Evolutionary conservation across 441 rosid species (phyloP).

Genomic region (Breynia disticha): DNA sequence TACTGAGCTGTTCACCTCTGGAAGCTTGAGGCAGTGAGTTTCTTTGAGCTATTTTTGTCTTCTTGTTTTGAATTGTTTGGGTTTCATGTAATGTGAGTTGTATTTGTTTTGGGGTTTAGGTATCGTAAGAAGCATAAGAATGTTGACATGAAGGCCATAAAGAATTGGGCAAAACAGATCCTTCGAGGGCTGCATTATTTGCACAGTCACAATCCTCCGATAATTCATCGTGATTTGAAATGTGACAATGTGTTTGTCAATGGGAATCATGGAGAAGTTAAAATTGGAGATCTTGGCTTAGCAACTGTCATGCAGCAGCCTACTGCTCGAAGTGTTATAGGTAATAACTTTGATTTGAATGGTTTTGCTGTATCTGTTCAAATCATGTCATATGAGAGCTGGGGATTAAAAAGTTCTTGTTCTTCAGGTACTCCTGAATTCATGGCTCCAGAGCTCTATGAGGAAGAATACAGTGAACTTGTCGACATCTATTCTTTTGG

Average conservation of each 20-base stretch:
- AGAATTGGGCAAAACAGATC: constrained; percentile 77
- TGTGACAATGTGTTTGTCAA: constrained; percentile 80
- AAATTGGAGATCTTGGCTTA: constrained; percentile 84
- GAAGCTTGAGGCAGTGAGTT: constrained; percentile 60
- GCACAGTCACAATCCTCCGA: constrained; percentile 56
- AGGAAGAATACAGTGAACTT: constrained; percentile 77
- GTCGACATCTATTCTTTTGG: constrained; percentile 84
- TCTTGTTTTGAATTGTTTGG: not conserved
- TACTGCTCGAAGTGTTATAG: constrained; percentile 69
- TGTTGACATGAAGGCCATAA: constrained; percentile 65
- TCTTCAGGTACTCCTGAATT: constrained; percentile 67
- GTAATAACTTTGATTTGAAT: constrained; percentile 25
- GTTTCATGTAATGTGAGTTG: constrained; percentile 3
- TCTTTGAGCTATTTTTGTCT: constrained; percentile 1
- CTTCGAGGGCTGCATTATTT: constrained; percentile 62
- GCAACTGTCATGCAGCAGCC: constrained; percentile 81
- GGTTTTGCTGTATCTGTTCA: not conserved
- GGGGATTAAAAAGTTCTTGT: not conserved
- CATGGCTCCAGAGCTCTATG: constrained; percentile 92
- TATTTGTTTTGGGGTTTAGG: constrained; percentile 18
- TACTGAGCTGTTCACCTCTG: constrained; percentile 73
- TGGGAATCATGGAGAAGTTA: constrained; percentile 74
- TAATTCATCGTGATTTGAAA: constrained; percentile 72
- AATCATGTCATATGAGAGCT: constrained; percentile 6
- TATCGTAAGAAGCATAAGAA: constrained; percentile 64